A percentile compares a stretch with the other conserved stretches of the same genome.
These are phyloP conservation scores for Tylopilus vinaceipallidus DNA, from an alignment of 768 basidiomycete genomes.

Conservation along the genomic window DNA sequence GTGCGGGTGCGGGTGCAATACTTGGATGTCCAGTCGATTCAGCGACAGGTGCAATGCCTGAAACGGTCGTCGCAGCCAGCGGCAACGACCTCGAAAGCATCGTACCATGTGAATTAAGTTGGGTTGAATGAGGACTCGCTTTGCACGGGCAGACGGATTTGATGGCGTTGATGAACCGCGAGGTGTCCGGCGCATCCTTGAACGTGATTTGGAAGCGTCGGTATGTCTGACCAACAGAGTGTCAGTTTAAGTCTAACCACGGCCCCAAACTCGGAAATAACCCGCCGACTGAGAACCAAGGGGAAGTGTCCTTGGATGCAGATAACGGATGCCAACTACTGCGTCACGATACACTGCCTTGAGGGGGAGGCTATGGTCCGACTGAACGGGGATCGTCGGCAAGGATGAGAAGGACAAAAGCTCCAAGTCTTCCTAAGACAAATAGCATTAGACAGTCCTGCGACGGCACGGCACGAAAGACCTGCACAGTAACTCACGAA, in stretches of 20 bases:
- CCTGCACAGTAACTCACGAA: slow-evolving; percentile 50
- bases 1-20: not conserved
- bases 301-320: slow-evolving; percentile 44
- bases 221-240: slow-evolving; percentile 46
- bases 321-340: slow-evolving; percentile 73
- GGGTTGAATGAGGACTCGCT: slow-evolving; percentile 41
- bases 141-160: slow-evolving; percentile 75
- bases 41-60: not conserved
- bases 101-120: slow-evolving; percentile 16
- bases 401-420: slow-evolving; percentile 63
- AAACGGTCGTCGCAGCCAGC: slow-evolving; percentile 15
- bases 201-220: slow-evolving; percentile 80
- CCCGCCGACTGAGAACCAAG: slow-evolving; percentile 33
- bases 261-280: not conserved
- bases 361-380: slow-evolving; percentile 60
- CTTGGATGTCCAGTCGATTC: slow-evolving; percentile 5
- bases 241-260: slow-evolving; percentile 5
- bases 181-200: slow-evolving; percentile 42
- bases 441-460: slow-evolving; percentile 1
- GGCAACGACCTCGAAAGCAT: slow-evolving; percentile 14
- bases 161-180: slow-evolving; percentile 61
- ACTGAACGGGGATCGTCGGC: slow-evolving; percentile 30
- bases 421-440: slow-evolving; percentile 71
- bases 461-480: not conserved
- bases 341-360: slow-evolving; percentile 78